A percentile compares a stretch with the other conserved stretches of the same genome.
These are phyloP conservation scores for Cladosporium sp. DNA, from an alignment of 2,329 filamentous ascomycete species.

Conservation along the genomic window DNA sequence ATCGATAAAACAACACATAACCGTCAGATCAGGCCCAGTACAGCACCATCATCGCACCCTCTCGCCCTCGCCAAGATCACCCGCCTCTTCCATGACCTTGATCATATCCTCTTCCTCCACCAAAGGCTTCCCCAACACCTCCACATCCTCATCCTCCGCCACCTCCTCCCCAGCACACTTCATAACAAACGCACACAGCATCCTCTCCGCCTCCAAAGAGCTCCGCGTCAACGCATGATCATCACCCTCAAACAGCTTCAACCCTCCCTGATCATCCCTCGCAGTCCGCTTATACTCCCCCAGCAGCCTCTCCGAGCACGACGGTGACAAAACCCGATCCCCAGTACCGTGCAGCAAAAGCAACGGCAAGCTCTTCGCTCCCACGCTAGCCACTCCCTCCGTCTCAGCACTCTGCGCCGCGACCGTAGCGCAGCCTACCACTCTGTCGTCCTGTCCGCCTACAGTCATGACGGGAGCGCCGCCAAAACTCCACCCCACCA, in stretches of 20 bases:
- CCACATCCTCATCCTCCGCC: constrained; percentile 19
- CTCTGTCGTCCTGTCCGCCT: constrained; percentile 30
- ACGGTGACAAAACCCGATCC: constrained; percentile 32
- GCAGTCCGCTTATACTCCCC: constrained; percentile 30
- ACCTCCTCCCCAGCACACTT: constrained; percentile 31
- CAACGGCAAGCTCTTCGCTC: constrained; percentile 31
- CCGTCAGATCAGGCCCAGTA: too few species aligned
- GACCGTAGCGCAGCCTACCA: constrained; percentile 37
- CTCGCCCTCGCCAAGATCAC: constrained; percentile 35
- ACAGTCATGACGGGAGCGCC: constrained; percentile 39
- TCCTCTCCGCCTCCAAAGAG: constrained; percentile 34
- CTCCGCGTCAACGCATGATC: constrained; percentile 40
- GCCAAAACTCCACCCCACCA: constrained; percentile 43
- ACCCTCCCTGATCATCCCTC: constrained; percentile 26
- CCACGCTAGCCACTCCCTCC: constrained; percentile 29
- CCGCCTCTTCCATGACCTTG: constrained; percentile 31
- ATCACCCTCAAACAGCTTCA: constrained; percentile 40
- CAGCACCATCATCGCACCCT: constrained; percentile 21
- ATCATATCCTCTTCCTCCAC: constrained; percentile 21
- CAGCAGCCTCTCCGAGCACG: constrained; percentile 36
- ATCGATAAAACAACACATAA: too few species aligned
- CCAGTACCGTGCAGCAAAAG: constrained; percentile 39
- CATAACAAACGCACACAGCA: constrained; percentile 38
- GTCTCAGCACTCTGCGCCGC: constrained; percentile 38
- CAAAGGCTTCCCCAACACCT: constrained; percentile 18